These are phyloP conservation scores for Spathaspora girioi DNA, from an alignment of 805 yeast genomes.

Conservation along the genomic window DNA sequence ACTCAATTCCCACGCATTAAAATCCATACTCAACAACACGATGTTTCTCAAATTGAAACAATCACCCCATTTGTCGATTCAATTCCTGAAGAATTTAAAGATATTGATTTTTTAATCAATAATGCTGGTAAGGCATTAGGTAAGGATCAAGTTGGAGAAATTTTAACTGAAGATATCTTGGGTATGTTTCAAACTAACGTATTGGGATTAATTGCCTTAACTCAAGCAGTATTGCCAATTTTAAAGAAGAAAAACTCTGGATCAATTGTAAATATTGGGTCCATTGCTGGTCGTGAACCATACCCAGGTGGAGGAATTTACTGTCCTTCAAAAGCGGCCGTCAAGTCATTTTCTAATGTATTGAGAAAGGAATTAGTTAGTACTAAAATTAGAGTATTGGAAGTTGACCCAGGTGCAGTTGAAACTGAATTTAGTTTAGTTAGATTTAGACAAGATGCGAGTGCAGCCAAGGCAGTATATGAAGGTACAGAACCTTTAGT, in stretches of 20 bases:
- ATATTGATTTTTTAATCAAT: conserved; percentile 64
- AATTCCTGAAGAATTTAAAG: conserved; percentile 58
- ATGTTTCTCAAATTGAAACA: conserved; percentile 39
- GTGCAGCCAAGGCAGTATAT: conserved; percentile 62
- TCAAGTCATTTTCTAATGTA: conserved; percentile 66
- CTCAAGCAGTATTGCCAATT: conserved; percentile 72
- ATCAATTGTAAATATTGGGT: conserved; percentile 71
- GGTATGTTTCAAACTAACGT: conserved; percentile 87
- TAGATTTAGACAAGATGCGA: conserved; percentile 60
- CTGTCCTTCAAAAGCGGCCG: conserved; percentile 73
- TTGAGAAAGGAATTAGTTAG: conserved; percentile 71
- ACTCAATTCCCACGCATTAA: conserved; percentile 45
- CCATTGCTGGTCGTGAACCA: conserved; percentile 76
- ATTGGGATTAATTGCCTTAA: conserved; percentile 75
- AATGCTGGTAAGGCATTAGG: conserved; percentile 85
- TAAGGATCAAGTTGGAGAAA: conserved; percentile 67
- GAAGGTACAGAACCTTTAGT: conserved; percentile 64
- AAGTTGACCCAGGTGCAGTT: conserved; percentile 76
- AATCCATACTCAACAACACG: conserved; percentile 57
- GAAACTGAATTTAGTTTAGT: conserved; percentile 72
- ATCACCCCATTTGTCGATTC: conserved; percentile 45
- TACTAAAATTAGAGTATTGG: conserved; percentile 68
- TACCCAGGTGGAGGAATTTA: conserved; percentile 78
- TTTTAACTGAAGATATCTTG: conserved; percentile 59
- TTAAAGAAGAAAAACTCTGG: conserved; percentile 69